Evolutionary conservation across 768 basidiomycete species (phyloP).

Genomic region (Suillus clintonianus): DNA sequence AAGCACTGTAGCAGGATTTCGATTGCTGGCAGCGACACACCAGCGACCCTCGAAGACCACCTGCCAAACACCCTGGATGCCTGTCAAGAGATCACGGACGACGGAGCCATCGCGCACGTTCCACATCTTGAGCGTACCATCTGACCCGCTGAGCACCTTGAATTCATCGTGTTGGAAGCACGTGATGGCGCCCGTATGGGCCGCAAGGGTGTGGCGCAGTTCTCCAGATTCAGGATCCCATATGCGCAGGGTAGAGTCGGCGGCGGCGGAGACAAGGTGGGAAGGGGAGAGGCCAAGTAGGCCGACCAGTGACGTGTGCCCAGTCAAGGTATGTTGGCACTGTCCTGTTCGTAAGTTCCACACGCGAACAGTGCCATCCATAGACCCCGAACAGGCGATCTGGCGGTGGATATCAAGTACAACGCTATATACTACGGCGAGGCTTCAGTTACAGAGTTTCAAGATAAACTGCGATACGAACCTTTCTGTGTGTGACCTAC

Average conservation of each 20-base stretch:
- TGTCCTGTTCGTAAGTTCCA: constrained; percentile 88
- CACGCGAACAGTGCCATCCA: constrained; percentile 96
- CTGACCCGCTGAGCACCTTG: constrained; percentile 93
- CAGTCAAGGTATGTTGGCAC: constrained; percentile 78
- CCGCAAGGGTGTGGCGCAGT: constrained; percentile 78
- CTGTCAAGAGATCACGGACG: constrained; percentile 85
- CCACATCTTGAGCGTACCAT: constrained; percentile 99
- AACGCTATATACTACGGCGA: constrained; percentile 83
- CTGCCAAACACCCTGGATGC: constrained; percentile 97
- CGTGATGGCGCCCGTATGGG: constrained; percentile 97
- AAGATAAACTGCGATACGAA: constrained; percentile 27
- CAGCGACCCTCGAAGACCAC: constrained; percentile 93
- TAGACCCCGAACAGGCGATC: constrained; percentile 94
- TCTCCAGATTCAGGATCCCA: constrained; percentile 91
- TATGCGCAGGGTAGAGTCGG: constrained; percentile 91
- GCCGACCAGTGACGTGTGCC: constrained; percentile 95
- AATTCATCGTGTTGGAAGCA: constrained; percentile 99
- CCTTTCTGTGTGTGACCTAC: constrained; percentile 93
- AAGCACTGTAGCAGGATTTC: constrained; percentile 72
- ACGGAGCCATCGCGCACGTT: constrained; percentile 85
- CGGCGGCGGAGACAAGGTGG: constrained; percentile 92
- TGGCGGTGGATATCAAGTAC: constrained; percentile 85
- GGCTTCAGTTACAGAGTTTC: constrained; percentile 9
- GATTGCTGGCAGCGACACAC: constrained; percentile 92
- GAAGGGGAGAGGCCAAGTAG: constrained; percentile 88